Base-by-base conservation (phyloP, 2,329 filamentous ascomycete species). In the Aspergillus glaucus region DNA sequence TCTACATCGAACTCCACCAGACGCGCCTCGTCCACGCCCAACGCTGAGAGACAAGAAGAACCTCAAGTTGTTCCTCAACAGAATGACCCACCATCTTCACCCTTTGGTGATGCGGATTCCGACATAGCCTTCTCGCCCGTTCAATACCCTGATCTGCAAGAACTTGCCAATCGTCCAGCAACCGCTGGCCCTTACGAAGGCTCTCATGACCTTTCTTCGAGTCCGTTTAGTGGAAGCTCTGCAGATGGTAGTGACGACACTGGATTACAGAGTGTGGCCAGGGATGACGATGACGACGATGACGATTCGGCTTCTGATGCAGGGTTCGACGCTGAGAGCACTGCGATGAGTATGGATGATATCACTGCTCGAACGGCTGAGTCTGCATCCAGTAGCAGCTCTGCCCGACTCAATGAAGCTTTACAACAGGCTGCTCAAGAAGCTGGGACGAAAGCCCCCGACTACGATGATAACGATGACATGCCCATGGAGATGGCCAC, bases 291-390 rank as follows among this genome's bases (percentile, higher is more conserved):
- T 15, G 70, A 70, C 22, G 66, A 69, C 40, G 67, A 61, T 6
- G 61, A 54, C 69, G 48, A 79, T 44, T 79, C 78, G 8, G 67
- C 62, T 36, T 76, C 74, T n/a, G 69, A 71, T 34, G 68, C 67
- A 51, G 75, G 73, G 24, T 74, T 69, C 32, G 77, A 78, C 47
- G 74, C 86, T 53, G 85, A 88, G 55, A 86, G 83, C 26, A 91
- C 87, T 0, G 85, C 88, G 67, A 88, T 91, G 83, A 92, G 85
- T 32, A 74, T 95, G 41, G 88, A 92, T 52, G 87, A 91, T 57
- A 79, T 85, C 53, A 89, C 86, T 1, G 81, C 81, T 28, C 84
- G 81, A 22, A 87, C 86, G 14, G 72, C 81, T 41, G 79, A 76
- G 41, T 87, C 86, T 8, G 75, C 70, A 28, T 64, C 62, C 32